Evolutionary conservation across 2,329 filamentous ascomycete species (phyloP), one percentile per base, ranked within the genome.

Genomic region (Neoascochyta sp.): DNA sequence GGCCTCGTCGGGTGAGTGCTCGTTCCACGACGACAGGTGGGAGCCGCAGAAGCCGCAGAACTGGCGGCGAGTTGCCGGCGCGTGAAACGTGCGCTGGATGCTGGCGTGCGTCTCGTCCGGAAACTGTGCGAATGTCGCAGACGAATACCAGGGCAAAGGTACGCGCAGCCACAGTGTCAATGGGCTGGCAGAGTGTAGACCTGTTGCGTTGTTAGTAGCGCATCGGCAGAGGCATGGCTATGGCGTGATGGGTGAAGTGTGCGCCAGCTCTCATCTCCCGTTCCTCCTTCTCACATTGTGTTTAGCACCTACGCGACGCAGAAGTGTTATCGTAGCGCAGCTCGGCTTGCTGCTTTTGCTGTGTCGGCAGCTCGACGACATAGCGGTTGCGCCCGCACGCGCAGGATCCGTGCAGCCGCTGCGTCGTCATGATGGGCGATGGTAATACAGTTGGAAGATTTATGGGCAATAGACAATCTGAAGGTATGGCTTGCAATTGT

Each of bases 21-120:
- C 88, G 25, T 80, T 82, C 87, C 87, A 95, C 49, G 82, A 86
- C 0, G 82, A 83, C 31, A 95, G 68, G 9, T 85, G 83, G 0
- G 88, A 94, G 29, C 89, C 89, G 60, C 89, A 95, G 67, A 84
- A 93, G 14, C 89, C 89, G 64, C 89, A 95, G 63, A 95, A 95
- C 46, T 87, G 77, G 27, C 32, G 36, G 5, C 27, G 27, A 50
- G 58, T 78, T 75, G 10, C 39, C 3, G 80, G 78, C 2, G 52
- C 41, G 13, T 58, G 45, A 47, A 67, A 71, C 23, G 62, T 67
- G 27, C 66, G 64, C 30, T 66, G 66, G 48, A 71, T 71, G 32
- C 57, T 62, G 22, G 47, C 39, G 31, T 63, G 66, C 5, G 62
- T 63, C 66, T 95, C 89, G 63, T 94, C 86, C 3, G 82, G 75